Percentiles rank a stretch among this genome's conserved stretches.
phyloP scores from a whole-genome alignment of 768 basidiomycete species.

The Clitopilus passeckerianus region DNA sequence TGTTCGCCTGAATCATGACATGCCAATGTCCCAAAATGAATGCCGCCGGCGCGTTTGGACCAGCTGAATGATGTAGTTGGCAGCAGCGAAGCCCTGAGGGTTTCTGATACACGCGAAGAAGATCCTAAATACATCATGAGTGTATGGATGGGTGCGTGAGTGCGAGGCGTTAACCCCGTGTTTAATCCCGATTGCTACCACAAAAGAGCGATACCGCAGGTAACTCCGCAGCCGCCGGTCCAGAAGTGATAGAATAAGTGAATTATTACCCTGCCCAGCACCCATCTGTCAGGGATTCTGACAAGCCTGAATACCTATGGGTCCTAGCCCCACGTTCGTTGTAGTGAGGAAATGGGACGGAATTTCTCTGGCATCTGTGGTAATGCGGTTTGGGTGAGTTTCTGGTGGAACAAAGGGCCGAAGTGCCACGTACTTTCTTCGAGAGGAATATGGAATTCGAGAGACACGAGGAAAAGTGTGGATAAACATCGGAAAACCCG shows the following conservation, averaged over 20 bases:
- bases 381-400: neutral
- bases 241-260: neutral
- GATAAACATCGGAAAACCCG: neutral
- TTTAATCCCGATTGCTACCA: neutral
- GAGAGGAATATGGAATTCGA: neutral
- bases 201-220: neutral
- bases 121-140: neutral
- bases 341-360: neutral
- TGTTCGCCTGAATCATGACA: neutral
- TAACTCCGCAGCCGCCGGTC: neutral
- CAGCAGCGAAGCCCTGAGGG: neutral
- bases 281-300: neutral
- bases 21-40: neutral
- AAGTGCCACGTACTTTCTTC: neutral
- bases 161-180: neutral
- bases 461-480: neutral
- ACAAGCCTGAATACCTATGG: neutral
- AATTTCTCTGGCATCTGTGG: neutral
- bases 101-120: neutral
- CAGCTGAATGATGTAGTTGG: neutral
- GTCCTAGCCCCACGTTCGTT: neutral
- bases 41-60: neutral
- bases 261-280: neutral
- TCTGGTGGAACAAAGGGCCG: neutral
- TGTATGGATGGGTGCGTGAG: neutral